phyloP scores from a whole-genome alignment of 306 rosid species.

The Hylodesmum podocarpum region DNA sequence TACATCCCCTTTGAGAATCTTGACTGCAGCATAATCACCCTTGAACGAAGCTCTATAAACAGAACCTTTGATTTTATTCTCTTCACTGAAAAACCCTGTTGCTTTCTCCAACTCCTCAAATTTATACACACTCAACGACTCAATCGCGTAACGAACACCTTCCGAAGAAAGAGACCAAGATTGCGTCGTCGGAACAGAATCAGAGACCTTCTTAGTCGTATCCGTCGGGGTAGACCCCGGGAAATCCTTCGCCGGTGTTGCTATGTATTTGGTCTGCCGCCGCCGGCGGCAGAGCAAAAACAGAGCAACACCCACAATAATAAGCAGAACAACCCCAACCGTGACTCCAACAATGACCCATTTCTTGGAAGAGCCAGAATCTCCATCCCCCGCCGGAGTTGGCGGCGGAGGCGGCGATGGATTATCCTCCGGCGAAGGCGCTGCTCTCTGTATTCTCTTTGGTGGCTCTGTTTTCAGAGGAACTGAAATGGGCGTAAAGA shows the following conservation, averaged over 20 bases:
- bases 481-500: constrained; percentile 52
- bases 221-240: constrained; percentile 3
- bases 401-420: not conserved
- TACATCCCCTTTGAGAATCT: constrained; percentile 64
- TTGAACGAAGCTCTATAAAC: constrained; percentile 60
- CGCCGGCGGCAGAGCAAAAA: constrained; percentile 30
- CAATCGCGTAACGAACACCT: constrained; percentile 55
- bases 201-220: not conserved
- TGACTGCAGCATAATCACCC: constrained; percentile 78
- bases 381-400: not conserved
- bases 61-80: constrained; percentile 54
- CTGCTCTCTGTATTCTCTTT: not conserved
- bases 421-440: constrained; percentile 19
- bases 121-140: constrained; percentile 53
- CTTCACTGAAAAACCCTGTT: constrained; percentile 49
- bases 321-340: constrained; percentile 38
- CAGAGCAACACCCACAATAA: constrained; percentile 26
- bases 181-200: constrained; percentile 6
- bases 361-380: constrained; percentile 38
- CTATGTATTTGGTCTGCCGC: no score
- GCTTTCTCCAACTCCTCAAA: constrained; percentile 53
- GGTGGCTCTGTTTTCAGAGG: constrained; percentile 57
- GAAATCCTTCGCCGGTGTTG: not conserved
- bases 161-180: constrained; percentile 45
- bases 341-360: constrained; percentile 55